phyloP scores from a whole-genome alignment of 176 grass and related monocot species.

The Oryza longistaminata region DNA sequence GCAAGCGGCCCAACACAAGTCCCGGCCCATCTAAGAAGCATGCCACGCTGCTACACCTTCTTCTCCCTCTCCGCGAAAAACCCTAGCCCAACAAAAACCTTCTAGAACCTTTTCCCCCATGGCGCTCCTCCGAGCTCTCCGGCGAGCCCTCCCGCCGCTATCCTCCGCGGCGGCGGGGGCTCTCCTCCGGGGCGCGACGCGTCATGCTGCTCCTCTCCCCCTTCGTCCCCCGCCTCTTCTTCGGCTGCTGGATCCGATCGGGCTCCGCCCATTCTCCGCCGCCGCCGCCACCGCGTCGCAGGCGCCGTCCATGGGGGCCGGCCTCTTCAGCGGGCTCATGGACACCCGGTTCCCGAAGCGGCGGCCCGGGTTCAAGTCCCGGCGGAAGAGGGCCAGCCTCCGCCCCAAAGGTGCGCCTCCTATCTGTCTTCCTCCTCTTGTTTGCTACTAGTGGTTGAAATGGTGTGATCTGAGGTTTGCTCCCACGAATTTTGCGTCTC shows the following conservation, averaged over 20 bases:
- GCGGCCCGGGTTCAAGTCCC: slow-evolving; percentile 62
- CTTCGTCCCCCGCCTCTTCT: neutral
- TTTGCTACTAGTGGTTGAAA: neutral
- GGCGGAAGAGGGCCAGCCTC: slow-evolving; percentile 77
- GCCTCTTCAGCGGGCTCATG: slow-evolving; percentile 54
- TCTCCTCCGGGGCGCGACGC: neutral
- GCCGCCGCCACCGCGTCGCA: slow-evolving; percentile 26
- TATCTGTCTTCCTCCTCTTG: neutral
- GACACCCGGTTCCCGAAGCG: slow-evolving; percentile 71
- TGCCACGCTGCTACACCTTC: neutral
- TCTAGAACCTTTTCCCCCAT: slow-evolving; percentile 52
- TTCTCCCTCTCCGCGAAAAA: slow-evolving; percentile 20
- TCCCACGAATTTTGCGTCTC: neutral
- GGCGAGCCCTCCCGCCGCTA: slow-evolving; percentile 42
- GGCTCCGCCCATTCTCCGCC: slow-evolving; percentile 43
- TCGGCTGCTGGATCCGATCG: slow-evolving; percentile 43
- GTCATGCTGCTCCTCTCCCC: neutral
- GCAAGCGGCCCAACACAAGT: neutral
- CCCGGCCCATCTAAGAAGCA: neutral
- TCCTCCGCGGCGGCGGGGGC: no score
- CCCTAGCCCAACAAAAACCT: slow-evolving; percentile 24
- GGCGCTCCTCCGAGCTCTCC: slow-evolving; percentile 61
- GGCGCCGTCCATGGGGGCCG: slow-evolving; percentile 37
- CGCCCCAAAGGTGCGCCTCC: slow-evolving; percentile 55
- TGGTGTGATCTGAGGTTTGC: neutral